These are phyloP conservation scores for Hypsizygus marmoreus DNA, from an alignment of 768 basidiomycete genomes.

Conservation along the genomic window DNA sequence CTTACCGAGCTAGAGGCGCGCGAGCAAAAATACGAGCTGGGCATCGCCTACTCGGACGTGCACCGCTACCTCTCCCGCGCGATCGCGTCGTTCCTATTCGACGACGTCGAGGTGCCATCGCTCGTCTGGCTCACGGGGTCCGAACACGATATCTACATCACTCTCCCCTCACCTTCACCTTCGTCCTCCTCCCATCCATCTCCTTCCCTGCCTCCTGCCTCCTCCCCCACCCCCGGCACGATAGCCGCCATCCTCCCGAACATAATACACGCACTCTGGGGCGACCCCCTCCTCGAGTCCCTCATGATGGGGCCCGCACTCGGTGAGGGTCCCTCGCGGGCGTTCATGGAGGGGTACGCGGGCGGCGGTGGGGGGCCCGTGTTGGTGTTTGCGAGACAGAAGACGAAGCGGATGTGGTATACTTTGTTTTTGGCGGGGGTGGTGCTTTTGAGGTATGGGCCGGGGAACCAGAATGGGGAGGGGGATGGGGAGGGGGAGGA, in stretches of 20 bases:
- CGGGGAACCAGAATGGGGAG: too few species aligned
- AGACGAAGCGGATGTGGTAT: slow-evolving; percentile 79
- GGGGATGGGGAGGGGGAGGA: too few species aligned
- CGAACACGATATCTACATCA: slow-evolving; percentile 59
- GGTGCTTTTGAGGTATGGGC: slow-evolving; percentile 43
- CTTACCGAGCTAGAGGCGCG: slow-evolving; percentile 43
- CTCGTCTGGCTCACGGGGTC: slow-evolving; percentile 65
- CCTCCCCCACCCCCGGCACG: slow-evolving; percentile 22
- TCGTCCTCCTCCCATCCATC: slow-evolving; percentile 3
- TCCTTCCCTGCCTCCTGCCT: background rate
- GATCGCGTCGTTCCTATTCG: slow-evolving; percentile 74
- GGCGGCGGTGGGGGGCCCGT: slow-evolving; percentile 48
- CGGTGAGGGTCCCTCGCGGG: slow-evolving; percentile 43
- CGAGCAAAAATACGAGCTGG: slow-evolving; percentile 19
- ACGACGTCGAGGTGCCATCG: slow-evolving; percentile 73
- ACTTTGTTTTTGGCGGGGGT: slow-evolving; percentile 64
- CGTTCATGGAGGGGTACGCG: slow-evolving; percentile 63
- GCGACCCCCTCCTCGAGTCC: slow-evolving; percentile 73
- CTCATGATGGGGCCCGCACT: slow-evolving; percentile 46
- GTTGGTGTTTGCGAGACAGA: slow-evolving; percentile 63
- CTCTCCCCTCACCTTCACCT: slow-evolving; percentile 25
- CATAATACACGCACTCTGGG: slow-evolving; percentile 65
- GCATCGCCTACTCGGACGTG: slow-evolving; percentile 44
- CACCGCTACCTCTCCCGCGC: slow-evolving; percentile 62
- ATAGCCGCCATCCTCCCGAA: slow-evolving; percentile 52